Evolutionary conservation across 129 eudicot genomes (phyloP), one percentile per base, ranked within the genome.

Genomic region (Mikania micrantha): DNA sequence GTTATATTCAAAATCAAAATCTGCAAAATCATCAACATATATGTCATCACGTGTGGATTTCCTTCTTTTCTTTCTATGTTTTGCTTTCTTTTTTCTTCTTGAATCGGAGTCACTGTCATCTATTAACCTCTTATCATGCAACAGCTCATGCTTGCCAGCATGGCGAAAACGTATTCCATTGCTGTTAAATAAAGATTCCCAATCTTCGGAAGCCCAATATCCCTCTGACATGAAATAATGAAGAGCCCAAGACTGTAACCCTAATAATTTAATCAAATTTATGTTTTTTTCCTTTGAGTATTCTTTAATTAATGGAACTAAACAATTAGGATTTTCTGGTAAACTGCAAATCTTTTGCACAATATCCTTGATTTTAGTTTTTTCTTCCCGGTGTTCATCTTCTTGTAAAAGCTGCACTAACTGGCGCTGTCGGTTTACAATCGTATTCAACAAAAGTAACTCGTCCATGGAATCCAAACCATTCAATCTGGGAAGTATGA

Each of bases 241-340:
- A 58, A 87, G 57, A 75, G 91, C 91, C 95, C 95, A 89, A 2
- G 95, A 84, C 47, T 82, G 93, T 64, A 89, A 71, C 13, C 88
- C 94, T 60, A 89, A 67, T 85, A 76, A 72, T 58, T 81, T 89
- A 22, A 94, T 52, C 21, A 71, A 68, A 28, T 71, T 82, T 32
- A 77, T 16, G 70, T 70, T 70, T 71, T 81, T 83, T 5, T 48
- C 65, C 48, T 77, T 74, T 4, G 49, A 40, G 42, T 81, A 79
- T 56, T 69, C 80, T 72, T 70, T 49, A 67, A 85, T 38, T 38
- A 87, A 48, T 4, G 82, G 73, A 20, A 50, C 79, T 71, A 86
- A 79, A 67, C 77, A 77, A 36, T 75, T 74, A 36, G 84, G 57
- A 38, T 59, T 35, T 52, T 72, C 63, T 48, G 87, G 58, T 39